phyloP scores from a whole-genome alignment of 192 early-diverging fungal species.

The Backusella sp. region DNA sequence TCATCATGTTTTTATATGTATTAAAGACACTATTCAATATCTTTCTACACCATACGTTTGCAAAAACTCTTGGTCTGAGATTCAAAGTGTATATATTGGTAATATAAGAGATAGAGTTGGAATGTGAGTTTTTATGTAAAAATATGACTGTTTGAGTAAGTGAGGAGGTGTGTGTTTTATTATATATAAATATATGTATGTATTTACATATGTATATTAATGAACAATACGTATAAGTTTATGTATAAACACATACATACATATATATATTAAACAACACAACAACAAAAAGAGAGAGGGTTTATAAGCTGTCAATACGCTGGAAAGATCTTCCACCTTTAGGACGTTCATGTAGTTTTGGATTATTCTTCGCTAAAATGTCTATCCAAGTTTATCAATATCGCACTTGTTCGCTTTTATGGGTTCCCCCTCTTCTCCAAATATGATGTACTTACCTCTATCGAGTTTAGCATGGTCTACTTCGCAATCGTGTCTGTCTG shows the following conservation, averaged over 20 bases:
- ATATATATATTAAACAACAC: not conserved
- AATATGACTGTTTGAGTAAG: not conserved
- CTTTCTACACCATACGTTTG: too few species aligned
- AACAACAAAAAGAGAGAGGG: not conserved
- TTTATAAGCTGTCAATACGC: constrained; percentile 53
- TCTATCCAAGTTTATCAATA: constrained; percentile 30
- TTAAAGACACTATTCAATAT: too few species aligned
- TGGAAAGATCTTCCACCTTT: constrained; percentile 77
- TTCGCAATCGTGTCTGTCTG: constrained; percentile 73
- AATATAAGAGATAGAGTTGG: not conserved
- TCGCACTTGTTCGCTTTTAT: not conserved
- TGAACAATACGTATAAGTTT: not conserved
- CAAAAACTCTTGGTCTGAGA: too few species aligned
- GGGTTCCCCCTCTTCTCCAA: not conserved
- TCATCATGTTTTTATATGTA: not conserved
- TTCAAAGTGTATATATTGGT: not conserved
- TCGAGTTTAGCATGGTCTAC: constrained; percentile 74
- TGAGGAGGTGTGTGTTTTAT: not conserved
- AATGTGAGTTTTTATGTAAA: not conserved
- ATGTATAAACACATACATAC: not conserved
- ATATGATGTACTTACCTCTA: constrained; percentile 38
- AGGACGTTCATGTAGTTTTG: constrained; percentile 69
- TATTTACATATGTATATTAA: not conserved
- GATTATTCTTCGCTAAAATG: constrained; percentile 71
- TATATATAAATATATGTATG: not conserved